A percentile compares a stretch with the other conserved stretches of the same genome.
Evolutionary conservation across 108 stramenopile genomes (phyloP).

Genomic region (Cylindrotheca closterium): DNA sequence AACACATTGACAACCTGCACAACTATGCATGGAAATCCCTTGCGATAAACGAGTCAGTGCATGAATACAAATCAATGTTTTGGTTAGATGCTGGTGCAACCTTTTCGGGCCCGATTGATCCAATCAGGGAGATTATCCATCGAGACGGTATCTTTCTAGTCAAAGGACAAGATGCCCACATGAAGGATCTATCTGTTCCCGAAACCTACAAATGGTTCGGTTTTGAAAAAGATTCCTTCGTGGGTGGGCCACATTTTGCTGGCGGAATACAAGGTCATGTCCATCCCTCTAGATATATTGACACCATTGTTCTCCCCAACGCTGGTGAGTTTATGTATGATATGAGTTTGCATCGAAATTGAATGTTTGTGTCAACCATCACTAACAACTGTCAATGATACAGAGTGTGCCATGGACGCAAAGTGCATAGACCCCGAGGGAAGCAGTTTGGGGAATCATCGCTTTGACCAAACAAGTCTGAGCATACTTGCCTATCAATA

Average conservation of each 20-base stretch:
- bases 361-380: too few species aligned
- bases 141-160: slow-evolving; percentile 35
- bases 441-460: slow-evolving; percentile 11
- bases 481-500: slow-evolving; percentile 34
- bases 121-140: slow-evolving; percentile 25
- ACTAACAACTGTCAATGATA: too few species aligned
- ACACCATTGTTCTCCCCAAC: slow-evolving; percentile 28
- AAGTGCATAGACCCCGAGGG: slow-evolving; percentile 29
- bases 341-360: neutral
- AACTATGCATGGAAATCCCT: slow-evolving; percentile 38
- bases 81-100: slow-evolving; percentile 37
- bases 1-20: slow-evolving; percentile 18
- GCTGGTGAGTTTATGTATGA: neutral
- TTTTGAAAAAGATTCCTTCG: slow-evolving; percentile 23
- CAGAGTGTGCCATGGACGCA: slow-evolving; percentile 28
- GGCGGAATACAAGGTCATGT: slow-evolving; percentile 34
- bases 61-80: slow-evolving; percentile 31
- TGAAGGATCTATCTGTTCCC: slow-evolving; percentile 16
- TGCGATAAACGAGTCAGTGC: slow-evolving; percentile 26
- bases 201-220: slow-evolving; percentile 32
- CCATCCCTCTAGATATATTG: slow-evolving; percentile 35
- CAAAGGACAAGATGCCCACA: slow-evolving; percentile 32
- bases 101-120: slow-evolving; percentile 28
- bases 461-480: slow-evolving; percentile 38
- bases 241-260: slow-evolving; percentile 28